phyloP scores from a whole-genome alignment of 345 rosid species.

The Citrus maxima region DNA sequence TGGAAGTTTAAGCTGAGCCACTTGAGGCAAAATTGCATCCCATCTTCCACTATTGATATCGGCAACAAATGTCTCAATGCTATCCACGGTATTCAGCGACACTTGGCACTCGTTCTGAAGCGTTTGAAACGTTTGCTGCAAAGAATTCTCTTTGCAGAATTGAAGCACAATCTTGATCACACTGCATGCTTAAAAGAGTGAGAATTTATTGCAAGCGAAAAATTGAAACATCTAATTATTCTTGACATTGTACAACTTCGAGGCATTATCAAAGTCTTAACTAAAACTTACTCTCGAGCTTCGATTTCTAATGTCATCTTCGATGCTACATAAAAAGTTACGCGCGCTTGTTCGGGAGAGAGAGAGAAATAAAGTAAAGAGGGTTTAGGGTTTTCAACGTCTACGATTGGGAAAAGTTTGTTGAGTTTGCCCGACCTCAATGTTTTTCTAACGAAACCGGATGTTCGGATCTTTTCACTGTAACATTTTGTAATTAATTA shows the following conservation, averaged over 20 bases:
- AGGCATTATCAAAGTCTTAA: neutral
- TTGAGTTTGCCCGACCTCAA: neutral
- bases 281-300: slow-evolving; percentile 79
- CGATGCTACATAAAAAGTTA: neutral
- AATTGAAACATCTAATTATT: neutral
- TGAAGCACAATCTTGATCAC: slow-evolving; percentile 96
- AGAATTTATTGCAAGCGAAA: neutral
- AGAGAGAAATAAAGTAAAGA: neutral
- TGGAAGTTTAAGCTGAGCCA: slow-evolving; percentile 91
- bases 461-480: neutral
- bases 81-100: slow-evolving; percentile 87
- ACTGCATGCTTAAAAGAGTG: slow-evolving; percentile 33
- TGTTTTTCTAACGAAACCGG: neutral
- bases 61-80: slow-evolving; percentile 86
- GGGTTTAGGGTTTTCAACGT: slow-evolving; percentile 16
- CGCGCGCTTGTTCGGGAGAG: neutral
- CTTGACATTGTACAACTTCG: neutral
- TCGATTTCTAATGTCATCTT: slow-evolving; percentile 90
- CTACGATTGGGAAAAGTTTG: neutral
- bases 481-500: neutral
- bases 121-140: slow-evolving; percentile 92
- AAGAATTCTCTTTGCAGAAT: slow-evolving; percentile 94
- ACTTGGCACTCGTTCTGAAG: slow-evolving; percentile 95
- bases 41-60: slow-evolving; percentile 90
- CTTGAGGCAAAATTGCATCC: slow-evolving; percentile 93